phyloP scores from a whole-genome alignment of 169 alveolate species.

The Theileria sp. region DNA sequence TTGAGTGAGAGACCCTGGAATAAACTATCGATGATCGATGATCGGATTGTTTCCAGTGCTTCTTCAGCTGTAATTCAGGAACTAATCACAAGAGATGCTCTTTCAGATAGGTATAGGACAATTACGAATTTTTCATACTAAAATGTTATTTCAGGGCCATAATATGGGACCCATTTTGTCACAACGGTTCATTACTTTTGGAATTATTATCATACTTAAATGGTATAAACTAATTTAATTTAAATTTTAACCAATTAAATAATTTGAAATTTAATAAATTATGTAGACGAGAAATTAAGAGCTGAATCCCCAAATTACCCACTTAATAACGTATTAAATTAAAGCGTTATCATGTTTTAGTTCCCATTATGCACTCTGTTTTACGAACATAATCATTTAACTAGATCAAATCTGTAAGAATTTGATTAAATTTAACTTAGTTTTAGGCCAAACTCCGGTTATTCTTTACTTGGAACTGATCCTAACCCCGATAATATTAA shows the following conservation, averaged over 20 bases:
- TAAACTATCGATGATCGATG: conserved; percentile 20
- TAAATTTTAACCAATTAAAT: background rate
- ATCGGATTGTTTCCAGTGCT: conserved; percentile 33
- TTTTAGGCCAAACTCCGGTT: background rate
- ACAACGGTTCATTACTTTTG: conserved; percentile 55
- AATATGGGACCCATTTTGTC: conserved; percentile 67
- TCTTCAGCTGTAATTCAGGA: conserved; percentile 34
- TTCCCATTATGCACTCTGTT: conserved; percentile 33
- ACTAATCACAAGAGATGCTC: background rate
- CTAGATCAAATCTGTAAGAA: conserved; percentile 3
- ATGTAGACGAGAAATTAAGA: conserved; percentile 23
- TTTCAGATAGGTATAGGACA: background rate
- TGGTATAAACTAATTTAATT: background rate
- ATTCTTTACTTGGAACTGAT: conserved; percentile 18
- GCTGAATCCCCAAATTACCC: conserved; percentile 32
- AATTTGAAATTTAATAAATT: background rate
- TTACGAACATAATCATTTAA: conserved; percentile 9
- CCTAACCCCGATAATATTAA: conserved; percentile 12
- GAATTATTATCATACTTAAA: conserved; percentile 38
- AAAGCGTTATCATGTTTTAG: background rate
- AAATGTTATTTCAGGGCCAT: background rate
- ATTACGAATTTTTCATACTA: background rate
- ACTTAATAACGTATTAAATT: conserved; percentile 29
- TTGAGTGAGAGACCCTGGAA: conserved; percentile 50
- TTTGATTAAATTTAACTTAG: background rate